Evolutionary conservation across 2,329 filamentous ascomycete species (phyloP), one percentile per base, ranked within the genome.

Genomic region (Fonsecaea pugnacius): DNA sequence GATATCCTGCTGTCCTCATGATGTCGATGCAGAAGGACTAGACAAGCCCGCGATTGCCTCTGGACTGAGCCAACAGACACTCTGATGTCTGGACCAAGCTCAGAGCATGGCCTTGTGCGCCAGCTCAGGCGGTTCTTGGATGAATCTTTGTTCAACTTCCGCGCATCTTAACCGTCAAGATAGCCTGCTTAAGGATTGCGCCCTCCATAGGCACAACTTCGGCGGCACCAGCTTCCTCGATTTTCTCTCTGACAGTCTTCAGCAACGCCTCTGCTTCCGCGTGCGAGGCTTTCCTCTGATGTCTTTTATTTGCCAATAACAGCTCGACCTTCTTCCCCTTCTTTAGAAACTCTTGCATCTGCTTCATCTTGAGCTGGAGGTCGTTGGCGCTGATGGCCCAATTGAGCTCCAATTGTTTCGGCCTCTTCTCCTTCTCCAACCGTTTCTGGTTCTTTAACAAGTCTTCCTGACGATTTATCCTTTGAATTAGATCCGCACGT

Each of bases 331-430:
- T 87, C 74, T 85, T 84, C 0, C 92, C 92, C 75, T 91, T 91
- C 8, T 75, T 79, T 73, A 97, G 74, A 74, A 96, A 96, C 60
- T 79, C 82, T 66, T 78, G 78, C 72, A 94, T 75, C 78, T 87
- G 86, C 72, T 84, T 84, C 75, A 95, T 75, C 73, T 89, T 85
- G 75, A 91, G 88, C n/a, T 78, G 78, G 58, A 96, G 76, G 79
- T 97, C 93, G 73, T 94, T 85, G 12, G 77, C 73, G 66, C 87
- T 88, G 72, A 96, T 96, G 36, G 89, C 88, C 93, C 93, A 98
- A 76, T 92, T 94, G 71, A 98, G 71, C 78, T 97, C 93, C n/a
- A 97, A 76, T 73, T 89, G 89, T 79, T 97, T 97, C 16, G 77
- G 74, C 70, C 72, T 75, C 73, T 70, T 71, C 70, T 56, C 52